Base-by-base conservation (phyloP, 2,329 filamentous ascomycete species). In the Aspergillus sp. region DNA sequence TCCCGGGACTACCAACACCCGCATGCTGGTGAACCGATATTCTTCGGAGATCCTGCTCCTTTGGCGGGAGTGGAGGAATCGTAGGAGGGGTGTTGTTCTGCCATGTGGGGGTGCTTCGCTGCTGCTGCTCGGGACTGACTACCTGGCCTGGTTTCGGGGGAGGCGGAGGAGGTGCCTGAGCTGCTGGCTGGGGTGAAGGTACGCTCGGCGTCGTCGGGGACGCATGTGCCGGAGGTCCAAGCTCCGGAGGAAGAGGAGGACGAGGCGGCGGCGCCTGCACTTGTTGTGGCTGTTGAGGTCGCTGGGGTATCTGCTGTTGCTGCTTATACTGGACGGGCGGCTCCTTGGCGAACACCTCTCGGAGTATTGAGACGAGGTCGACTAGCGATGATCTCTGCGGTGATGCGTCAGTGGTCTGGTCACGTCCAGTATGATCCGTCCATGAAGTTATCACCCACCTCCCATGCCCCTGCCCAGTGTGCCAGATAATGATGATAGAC, bases 401-500 rank as follows among this genome's bases (percentile, higher is more conserved):
- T 52, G 18, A 46, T 60, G 54, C 5, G 32, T 51, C 16, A 46
- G 52, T 42, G 54, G 2, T 12, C 45, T 22, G 10, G 18, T 24
- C 5, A 52, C 14, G 24, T 6, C 9, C 16, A 29, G 26, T 20
- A 46, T 12, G 0, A n/a, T 20, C n/a, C 31, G 12, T 9, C 18
- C 11, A 47, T 42, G 49, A 6, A 26, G 6, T 10, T 7, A 14
- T 54, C 32, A 86, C 90, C 80, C 76, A 96, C 91, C 85, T 96
- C 91, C 90, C 91, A 95, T 68, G 90, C 94, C 65, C 91, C 87
- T 32, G 84, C 81, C 95, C 95, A 99, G 63, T 92, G 88, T 32
- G 92, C 91, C 51, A 99, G 81, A 74, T 98, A 99, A 42, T 95
- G 95, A 74, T 99, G 95, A 74, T 98, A 99, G 64, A 98, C 86